Percentiles rank a stretch among this genome's conserved stretches.
Evolutionary conservation across 2,329 filamentous ascomycete genomes (phyloP).

Genomic region (Verticillium albo-atrum): DNA sequence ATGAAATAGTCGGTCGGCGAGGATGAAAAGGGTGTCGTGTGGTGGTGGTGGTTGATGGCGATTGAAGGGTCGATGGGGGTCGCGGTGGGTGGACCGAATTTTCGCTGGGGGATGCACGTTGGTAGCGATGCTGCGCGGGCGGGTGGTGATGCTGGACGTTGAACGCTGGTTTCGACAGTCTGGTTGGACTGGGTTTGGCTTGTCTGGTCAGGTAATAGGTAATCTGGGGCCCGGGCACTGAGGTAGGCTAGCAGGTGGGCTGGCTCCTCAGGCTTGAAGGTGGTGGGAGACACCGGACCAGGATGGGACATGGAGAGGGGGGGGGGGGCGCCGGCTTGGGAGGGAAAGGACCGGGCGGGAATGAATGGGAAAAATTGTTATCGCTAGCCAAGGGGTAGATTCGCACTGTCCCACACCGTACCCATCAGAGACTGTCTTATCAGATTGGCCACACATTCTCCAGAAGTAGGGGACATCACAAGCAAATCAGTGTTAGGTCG

Average conservation of each 20-base stretch:
- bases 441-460: background rate
- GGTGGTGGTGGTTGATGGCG: slow-evolving; percentile 13
- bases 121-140: background rate
- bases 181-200: background rate
- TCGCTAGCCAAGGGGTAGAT: slow-evolving; percentile 1
- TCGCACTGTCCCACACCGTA: slow-evolving; percentile 5
- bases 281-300: slow-evolving; percentile 1
- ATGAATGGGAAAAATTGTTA: slow-evolving; percentile 13
- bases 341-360: slow-evolving; percentile 11
- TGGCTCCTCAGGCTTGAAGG: background rate
- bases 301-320: slow-evolving; percentile 8
- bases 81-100: slow-evolving; percentile 11
- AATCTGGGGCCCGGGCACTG: background rate
- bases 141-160: slow-evolving; percentile 1
- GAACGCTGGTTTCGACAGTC: background rate
- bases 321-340: slow-evolving; percentile 9
- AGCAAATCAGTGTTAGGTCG: background rate
- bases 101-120: slow-evolving; percentile 4
- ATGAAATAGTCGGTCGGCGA: slow-evolving; percentile 20
- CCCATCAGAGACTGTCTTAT: background rate
- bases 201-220: background rate
- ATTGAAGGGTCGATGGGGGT: slow-evolving; percentile 12
- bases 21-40: slow-evolving; percentile 12
- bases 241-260: background rate
- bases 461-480: background rate